Evolutionary conservation across 768 basidiomycete species (phyloP), one percentile per base, ranked within the genome.

Genomic region (Mycena epipterygia): DNA sequence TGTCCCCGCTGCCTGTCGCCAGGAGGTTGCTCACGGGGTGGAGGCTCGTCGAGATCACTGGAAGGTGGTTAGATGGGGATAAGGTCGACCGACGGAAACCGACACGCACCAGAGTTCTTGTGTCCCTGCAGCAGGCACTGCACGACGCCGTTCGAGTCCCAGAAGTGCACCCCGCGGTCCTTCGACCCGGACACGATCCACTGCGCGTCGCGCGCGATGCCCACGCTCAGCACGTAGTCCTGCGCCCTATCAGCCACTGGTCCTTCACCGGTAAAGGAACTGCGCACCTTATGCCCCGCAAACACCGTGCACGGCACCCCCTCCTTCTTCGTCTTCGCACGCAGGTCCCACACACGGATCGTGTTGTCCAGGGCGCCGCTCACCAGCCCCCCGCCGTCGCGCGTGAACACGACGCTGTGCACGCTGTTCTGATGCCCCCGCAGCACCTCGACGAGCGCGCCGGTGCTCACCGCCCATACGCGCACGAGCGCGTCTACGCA

Each of bases 181-280:
- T 98, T 98, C 4, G 88, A 88, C 2, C 98, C 97, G 12, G 95
- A 96, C 13, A 98, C 97, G 75, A 99, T 93, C 95, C 96, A 89
- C 73, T 95, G 90, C 8, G 95, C 94, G 80, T 98, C 97, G 73
- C 95, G 93, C 53, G 95, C 95, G 62, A 96, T 93, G 21, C 62
- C 76, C 0, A 80, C 77, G 3, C 75, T 78, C 16, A 79, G 74
- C 13, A 79, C 78, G 49, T 79, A 81, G 61, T 81, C 79, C 79
- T 81, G 56, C 35, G 21, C 39, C 12, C 14, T 4, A 9, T 17
- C 8, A 7, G 14, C 19, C 39, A 41, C 13, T 41, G 39, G 39
- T 17, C 14, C 13, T 17, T 17, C 39, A 7, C 16, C 42, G 2
- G 42, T 7, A n/a, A 21, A 44, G 21, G 4, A 44, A n/a, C 42